Percentiles rank a stretch among this genome's conserved stretches.
phyloP scores from a whole-genome alignment of 169 alveolate genomes.

The Eimeria zaria region DNA sequence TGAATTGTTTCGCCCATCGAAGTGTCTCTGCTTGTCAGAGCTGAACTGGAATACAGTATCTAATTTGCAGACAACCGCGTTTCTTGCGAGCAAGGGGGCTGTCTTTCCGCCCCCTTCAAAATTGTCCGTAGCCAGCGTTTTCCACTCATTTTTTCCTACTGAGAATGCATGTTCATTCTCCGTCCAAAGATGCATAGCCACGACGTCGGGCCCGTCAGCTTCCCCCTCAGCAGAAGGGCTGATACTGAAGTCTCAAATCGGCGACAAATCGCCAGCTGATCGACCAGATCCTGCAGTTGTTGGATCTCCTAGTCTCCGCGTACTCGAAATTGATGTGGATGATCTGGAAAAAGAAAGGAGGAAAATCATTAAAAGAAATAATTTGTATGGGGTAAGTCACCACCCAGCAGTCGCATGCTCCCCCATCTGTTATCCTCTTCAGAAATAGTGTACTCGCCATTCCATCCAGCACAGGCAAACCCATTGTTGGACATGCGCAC shows the following conservation, averaged over 20 bases:
- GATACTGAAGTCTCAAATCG: neutral
- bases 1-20: neutral
- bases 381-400: slow-evolving; percentile 36
- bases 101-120: neutral
- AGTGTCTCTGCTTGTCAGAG: neutral
- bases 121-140: neutral
- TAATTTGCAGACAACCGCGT: neutral
- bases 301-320: neutral
- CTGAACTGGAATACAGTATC: neutral
- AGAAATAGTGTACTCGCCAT: neutral
- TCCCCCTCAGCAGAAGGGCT: neutral
- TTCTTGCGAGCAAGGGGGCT: neutral
- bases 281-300: neutral
- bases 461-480: neutral
- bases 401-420: neutral
- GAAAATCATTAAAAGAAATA: slow-evolving; percentile 9
- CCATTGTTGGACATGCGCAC: neutral
- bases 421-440: neutral
- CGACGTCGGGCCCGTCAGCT: neutral
- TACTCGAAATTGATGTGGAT: slow-evolving; percentile 34
- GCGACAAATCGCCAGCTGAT: neutral
- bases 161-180: neutral
- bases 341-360: slow-evolving; percentile 20
- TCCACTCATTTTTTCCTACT: neutral
- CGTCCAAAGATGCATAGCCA: slow-evolving; percentile 4